Evolutionary conservation across 2,329 filamentous ascomycete genomes (phyloP).

Genomic region (Cercospora berteroae): DNA sequence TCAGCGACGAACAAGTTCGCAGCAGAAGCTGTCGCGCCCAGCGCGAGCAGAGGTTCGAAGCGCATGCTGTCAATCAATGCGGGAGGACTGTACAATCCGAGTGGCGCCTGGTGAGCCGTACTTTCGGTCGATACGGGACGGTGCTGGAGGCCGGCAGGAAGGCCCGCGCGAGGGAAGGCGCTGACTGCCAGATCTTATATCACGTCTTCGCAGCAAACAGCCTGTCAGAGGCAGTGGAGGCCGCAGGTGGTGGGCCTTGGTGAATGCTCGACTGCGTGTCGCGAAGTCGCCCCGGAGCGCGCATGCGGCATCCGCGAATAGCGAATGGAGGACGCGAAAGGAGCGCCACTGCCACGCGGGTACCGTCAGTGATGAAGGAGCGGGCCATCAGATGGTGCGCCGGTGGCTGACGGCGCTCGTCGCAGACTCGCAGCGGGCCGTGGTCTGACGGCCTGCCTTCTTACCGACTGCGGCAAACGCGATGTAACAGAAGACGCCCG

Average conservation of each 20-base stretch:
- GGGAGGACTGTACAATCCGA: not conserved
- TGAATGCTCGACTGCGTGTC: not conserved
- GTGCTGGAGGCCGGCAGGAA: not conserved
- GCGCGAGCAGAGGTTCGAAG: constrained; percentile 19
- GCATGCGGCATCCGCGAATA: not conserved
- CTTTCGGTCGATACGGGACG: not conserved
- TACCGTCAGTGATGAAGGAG: not conserved
- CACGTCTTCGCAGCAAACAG: not conserved
- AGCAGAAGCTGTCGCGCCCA: constrained; percentile 29
- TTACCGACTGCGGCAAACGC: not conserved
- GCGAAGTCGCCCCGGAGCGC: not conserved
- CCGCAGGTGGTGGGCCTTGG: not conserved
- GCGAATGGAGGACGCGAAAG: not conserved
- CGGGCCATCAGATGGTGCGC: not conserved
- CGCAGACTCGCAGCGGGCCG: not conserved
- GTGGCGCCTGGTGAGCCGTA: not conserved
- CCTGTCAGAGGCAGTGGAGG: not conserved
- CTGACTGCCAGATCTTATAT: not conserved
- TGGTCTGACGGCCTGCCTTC: not conserved
- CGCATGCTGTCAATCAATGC: constrained; percentile 15
- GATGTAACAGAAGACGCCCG: not conserved
- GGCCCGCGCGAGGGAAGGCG: not conserved
- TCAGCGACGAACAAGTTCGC: constrained; percentile 46
- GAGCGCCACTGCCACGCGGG: not conserved
- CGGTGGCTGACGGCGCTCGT: not conserved